Evolutionary conservation across 1,284 basidiomycete species (phyloP), one percentile per base, ranked within the genome.

Genomic region (Coriolopsis trogii): DNA sequence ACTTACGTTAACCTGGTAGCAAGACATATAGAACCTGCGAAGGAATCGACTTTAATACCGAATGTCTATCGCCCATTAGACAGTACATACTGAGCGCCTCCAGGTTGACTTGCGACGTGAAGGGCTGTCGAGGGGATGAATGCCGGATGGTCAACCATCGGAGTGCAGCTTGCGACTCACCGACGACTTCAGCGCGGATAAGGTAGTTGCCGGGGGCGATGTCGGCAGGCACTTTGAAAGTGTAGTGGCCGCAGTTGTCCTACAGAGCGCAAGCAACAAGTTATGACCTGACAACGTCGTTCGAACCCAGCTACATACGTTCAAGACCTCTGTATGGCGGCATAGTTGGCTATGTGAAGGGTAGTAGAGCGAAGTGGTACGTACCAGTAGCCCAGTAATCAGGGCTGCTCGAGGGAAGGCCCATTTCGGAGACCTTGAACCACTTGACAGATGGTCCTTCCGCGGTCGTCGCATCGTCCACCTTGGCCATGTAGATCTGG

Each of bases 371-470:
- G 21, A 53, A 40, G 45, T 37, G 8, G 2, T 6, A 41, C 56
- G 37, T 21, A 66, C 66, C 65, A 49, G 72, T 67, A 18, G 70
- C 73, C 68, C 74, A 81, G 64, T 78, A 79, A 48, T 76, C 74
- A 2, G 77, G 76, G 61, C 72, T 73, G 58, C 67, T 73, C 31
- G 76, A 77, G 0, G 74, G 73, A 18, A 80, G 60, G 38, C 79
- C 79, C 51, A 73, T 71, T 63, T 81, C 73, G 12, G 71, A 65
- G 39, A 81, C 71, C 68, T 82, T 82, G 71, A 82, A 81, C 79
- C 79, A 82, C 31, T 58, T 58, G 6, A 73, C 68, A 42, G 60
- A 63, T 2, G 74, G 67, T 21, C 75, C 78, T 44, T 70, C 71
- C 6, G 78, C 77, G 26, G 72, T 73, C 1, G 65, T 72, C 1